Evolutionary conservation across 2,329 filamentous ascomycete genomes (phyloP), one percentile per base, ranked within the genome.

Genomic region (Chaetothyriales sp.): DNA sequence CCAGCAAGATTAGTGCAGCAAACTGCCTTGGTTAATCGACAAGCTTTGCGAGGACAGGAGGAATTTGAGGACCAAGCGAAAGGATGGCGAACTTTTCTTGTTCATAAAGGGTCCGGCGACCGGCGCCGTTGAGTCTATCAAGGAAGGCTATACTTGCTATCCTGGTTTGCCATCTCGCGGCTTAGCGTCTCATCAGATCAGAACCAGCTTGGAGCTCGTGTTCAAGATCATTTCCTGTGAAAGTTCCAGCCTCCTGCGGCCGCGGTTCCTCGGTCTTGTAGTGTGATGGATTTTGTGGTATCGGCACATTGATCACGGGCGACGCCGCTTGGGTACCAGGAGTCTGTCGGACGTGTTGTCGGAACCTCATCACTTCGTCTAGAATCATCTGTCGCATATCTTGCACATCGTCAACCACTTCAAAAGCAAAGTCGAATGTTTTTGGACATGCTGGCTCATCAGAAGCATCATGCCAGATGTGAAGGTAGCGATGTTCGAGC

Each of bases 311-410:
- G 59, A 60, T 19, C 63, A 61, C 43, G 60, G 59, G 61, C 26
- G 61, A 61, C 20, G 22, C 10, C 15, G 52, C 51, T 46, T 63
- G 63, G 39, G 51, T 51, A 18, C 55, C 46, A 2, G 57, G 47
- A 22, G 55, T 50, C 55, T 70, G 68, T 55, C 76, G 70, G 44
- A 81, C 78, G 50, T 70, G 65, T 52, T 76, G 73, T 56, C 92
- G 80, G 80, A 98, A 98, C 58, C 81, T 77, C 64, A 80, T 76
- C 47, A 98, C 92, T 69, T 98, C 92, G n/a, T 90, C 84, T 53
- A 95, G 74, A 58, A 98, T 98, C 86, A 95, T 93, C 69, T 83
- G 82, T 65, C 92, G 86, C 89, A 98, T 96, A 60, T 95, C 86
- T 19, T 75, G 77, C 18, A 98, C 88, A 44, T 96, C 92, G 49